Conservation (phyloP, 768 basidiomycete species). For the Pleurotus tuoliensis region DNA sequence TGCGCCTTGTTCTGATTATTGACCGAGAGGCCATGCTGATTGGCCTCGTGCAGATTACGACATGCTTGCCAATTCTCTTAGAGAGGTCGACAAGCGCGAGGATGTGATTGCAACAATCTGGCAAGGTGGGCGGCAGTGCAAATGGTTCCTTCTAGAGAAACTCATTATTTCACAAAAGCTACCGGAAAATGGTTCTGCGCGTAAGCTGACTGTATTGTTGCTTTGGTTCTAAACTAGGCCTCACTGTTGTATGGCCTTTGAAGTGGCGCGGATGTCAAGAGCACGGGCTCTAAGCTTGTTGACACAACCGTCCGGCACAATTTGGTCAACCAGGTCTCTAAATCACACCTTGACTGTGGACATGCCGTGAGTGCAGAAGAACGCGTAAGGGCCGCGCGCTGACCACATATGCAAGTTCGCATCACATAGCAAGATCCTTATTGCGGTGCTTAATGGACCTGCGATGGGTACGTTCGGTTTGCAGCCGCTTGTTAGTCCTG, state of each 20-base stretch:
- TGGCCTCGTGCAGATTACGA: conserved; percentile 48
- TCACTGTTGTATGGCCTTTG: background rate
- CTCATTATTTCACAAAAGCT: conserved; percentile 29
- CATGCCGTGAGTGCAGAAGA: conserved; percentile 46
- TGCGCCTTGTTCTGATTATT: conserved; percentile 13
- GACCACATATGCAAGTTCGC: conserved; percentile 41
- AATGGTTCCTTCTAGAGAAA: background rate
- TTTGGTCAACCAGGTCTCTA: conserved; percentile 42
- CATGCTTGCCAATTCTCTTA: conserved; percentile 51
- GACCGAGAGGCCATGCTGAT: background rate
- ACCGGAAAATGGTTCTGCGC: conserved; percentile 73
- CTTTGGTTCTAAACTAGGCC: too few species aligned
- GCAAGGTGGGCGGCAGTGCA: conserved; percentile 43
- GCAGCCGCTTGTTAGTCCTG: background rate
- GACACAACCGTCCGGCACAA: conserved; percentile 36
- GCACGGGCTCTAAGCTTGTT: conserved; percentile 11
- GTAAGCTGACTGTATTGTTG: conserved; percentile 33
- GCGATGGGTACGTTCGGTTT: conserved; percentile 53
- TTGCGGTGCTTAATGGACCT: conserved; percentile 71
- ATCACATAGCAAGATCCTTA: conserved; percentile 62
- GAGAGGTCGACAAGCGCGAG: conserved; percentile 52
- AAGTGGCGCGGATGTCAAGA: conserved; percentile 60
- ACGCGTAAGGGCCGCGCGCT: background rate
- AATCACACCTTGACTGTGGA: conserved; percentile 55
- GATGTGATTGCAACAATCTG: conserved; percentile 65